Conservation (phyloP, 2,329 filamentous ascomycete genomes). For the Colletotrichum sp. region DNA sequence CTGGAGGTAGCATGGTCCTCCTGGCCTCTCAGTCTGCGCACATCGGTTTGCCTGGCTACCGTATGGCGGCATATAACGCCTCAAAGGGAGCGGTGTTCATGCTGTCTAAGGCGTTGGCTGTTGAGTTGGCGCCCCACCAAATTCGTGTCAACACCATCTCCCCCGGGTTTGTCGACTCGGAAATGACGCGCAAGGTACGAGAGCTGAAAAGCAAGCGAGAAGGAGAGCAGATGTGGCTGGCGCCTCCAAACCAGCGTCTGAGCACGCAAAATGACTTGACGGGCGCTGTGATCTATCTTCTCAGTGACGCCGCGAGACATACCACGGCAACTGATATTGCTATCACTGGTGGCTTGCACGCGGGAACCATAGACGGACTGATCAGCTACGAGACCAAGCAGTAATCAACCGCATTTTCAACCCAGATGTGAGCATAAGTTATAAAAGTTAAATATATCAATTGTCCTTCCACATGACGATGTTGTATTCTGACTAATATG, state of each 20-base stretch:
- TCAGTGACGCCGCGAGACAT: constrained; percentile 46
- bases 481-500: background rate
- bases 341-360: constrained; percentile 47
- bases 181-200: constrained; percentile 36
- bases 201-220: constrained; percentile 34
- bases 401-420: background rate
- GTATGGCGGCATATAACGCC: constrained; percentile 46
- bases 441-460: background rate
- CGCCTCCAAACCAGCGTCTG: constrained; percentile 41
- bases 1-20: constrained; percentile 42
- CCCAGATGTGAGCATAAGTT: background rate
- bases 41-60: constrained; percentile 38
- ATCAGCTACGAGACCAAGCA: constrained; percentile 33
- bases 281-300: constrained; percentile 43
- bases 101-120: constrained; percentile 41
- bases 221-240: constrained; percentile 40
- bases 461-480: background rate
- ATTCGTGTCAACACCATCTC: constrained; percentile 44
- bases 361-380: constrained; percentile 39
- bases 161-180: constrained; percentile 40
- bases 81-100: constrained; percentile 46
- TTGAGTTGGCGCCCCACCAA: constrained; percentile 38
- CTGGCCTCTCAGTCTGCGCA: constrained; percentile 42
- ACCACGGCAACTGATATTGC: constrained; percentile 48
- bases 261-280: constrained; percentile 47